Base-by-base conservation (phyloP, 2,329 filamentous ascomycete species). In the Exutisphaerella laricina region DNA sequence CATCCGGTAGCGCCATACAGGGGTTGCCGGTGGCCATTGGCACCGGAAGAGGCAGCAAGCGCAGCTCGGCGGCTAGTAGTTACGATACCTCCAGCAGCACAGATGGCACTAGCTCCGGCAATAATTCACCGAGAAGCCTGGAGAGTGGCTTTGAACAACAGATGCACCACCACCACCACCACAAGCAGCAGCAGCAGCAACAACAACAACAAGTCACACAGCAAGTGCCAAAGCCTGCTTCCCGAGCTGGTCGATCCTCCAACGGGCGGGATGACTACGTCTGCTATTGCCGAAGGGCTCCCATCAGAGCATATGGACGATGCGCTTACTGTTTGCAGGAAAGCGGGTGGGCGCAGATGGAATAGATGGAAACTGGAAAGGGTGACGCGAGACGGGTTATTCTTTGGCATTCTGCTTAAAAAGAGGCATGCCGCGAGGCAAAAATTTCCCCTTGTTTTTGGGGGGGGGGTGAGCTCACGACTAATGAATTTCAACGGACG, bases 1-100 rank as follows among this genome's bases (percentile, higher is more conserved):
- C 48, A 1, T 40, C 49, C 29, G 53, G 46, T 64, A 65, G 66
- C 14, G 67, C 76, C 16, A 69, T 79, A 31, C 79, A 83, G 63
- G 79, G 79, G 4, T 66, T 80, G 17, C 79, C 79, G 1, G 78
- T 80, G 45, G 77, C 79, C 21, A 82, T 82, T 64, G 79, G 79
- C 32, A 76, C 75, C 9, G 79, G 79, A 17, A 65, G 77, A 48
- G 68, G 71, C 51, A 64, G 65, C 48, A 72, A 71, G 33, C 68
- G 68, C 29, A 66, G 60, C 29, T 54, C 56, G 13, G 50, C 47
- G 9, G 67, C 66, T 47, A 73, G 71, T 21, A 73, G 71, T 21
- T 71, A 75, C 49, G 72, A 76, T 45, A 72, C 68, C 37, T 69
- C 64, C 3, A 74, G 70, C 49, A 74, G 70, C 49, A 66, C 68